Evolutionary conservation across 257 asterid genomes (phyloP).

Genomic region (Marsdenia floribunda): DNA sequence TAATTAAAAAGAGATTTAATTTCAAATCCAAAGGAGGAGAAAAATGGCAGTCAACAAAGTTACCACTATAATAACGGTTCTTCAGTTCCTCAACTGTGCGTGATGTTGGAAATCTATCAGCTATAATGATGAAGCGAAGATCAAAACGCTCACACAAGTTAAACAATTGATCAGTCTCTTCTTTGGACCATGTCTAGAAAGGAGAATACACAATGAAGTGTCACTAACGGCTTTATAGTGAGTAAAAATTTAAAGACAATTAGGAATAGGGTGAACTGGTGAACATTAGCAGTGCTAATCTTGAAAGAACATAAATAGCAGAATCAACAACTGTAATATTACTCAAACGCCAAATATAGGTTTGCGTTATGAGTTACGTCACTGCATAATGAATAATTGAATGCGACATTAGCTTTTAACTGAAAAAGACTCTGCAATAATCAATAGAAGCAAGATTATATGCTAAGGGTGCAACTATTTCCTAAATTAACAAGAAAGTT

Average conservation of each 20-base stretch:
- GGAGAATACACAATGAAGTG: constrained; percentile 15
- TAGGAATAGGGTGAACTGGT: neutral
- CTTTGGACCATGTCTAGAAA: constrained; percentile 86
- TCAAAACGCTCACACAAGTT: constrained; percentile 86
- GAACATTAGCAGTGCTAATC: neutral
- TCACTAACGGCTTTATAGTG: neutral
- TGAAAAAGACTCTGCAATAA: neutral
- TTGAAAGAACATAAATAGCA: neutral
- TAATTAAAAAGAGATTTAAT: neutral
- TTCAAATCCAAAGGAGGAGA: constrained; percentile 1
- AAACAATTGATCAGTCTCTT: constrained; percentile 86
- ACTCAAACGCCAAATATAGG: neutral
- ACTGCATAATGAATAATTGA: neutral
- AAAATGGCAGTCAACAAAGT: constrained; percentile 1
- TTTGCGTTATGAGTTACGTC: neutral
- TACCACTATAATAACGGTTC: constrained; percentile 86
- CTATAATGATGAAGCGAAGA: constrained; percentile 81
- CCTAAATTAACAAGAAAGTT: neutral
- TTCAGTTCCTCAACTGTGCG: constrained; percentile 89
- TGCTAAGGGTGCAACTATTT: neutral
- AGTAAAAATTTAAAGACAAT: neutral
- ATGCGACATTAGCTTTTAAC: neutral
- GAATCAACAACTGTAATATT: neutral
- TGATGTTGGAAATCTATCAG: constrained; percentile 81
- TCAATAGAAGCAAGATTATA: neutral